Conservation (phyloP, 345 rosid genomes). For the Geranium rotundifolium region DNA sequence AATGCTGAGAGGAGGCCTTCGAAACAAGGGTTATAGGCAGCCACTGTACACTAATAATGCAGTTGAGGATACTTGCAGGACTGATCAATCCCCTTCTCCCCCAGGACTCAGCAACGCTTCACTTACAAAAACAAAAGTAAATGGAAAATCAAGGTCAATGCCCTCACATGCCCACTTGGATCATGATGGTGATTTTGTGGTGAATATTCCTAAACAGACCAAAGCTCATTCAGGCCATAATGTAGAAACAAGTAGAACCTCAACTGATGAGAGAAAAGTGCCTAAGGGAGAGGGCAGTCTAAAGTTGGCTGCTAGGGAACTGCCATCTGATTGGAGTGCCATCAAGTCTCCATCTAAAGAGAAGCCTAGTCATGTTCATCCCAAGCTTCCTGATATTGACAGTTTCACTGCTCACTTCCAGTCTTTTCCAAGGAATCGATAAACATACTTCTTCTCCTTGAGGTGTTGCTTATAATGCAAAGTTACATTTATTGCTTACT, state of each 20-base stretch:
- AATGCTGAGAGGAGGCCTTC: conserved; percentile 37
- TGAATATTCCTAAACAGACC: conserved; percentile 24
- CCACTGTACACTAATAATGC: conserved; percentile 35
- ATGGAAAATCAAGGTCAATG: conserved; percentile 18
- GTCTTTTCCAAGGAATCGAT: conserved; percentile 41
- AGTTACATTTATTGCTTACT: too few species aligned
- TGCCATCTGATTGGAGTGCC: neutral
- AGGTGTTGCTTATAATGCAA: too few species aligned
- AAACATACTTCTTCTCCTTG: too few species aligned
- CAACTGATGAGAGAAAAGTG: conserved; percentile 5
- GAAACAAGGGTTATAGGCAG: conserved; percentile 36
- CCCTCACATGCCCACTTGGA: conserved; percentile 15
- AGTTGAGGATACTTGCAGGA: conserved; percentile 21
- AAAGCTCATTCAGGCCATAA: neutral
- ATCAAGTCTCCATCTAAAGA: conserved; percentile 5
- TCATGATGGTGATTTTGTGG: conserved; percentile 29
- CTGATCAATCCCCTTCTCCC: too few species aligned
- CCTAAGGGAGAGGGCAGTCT: conserved; percentile 5
- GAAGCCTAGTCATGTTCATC: conserved; percentile 39
- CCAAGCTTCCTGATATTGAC: conserved; percentile 86
- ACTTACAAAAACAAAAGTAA: conserved; percentile 14
- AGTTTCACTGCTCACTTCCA: conserved; percentile 42
- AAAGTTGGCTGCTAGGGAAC: neutral
- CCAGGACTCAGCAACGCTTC: conserved; percentile 15
- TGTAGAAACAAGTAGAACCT: conserved; percentile 8